phyloP scores from a whole-genome alignment of 169 alveolate genomes.

The Eimeria brunetti region DNA sequence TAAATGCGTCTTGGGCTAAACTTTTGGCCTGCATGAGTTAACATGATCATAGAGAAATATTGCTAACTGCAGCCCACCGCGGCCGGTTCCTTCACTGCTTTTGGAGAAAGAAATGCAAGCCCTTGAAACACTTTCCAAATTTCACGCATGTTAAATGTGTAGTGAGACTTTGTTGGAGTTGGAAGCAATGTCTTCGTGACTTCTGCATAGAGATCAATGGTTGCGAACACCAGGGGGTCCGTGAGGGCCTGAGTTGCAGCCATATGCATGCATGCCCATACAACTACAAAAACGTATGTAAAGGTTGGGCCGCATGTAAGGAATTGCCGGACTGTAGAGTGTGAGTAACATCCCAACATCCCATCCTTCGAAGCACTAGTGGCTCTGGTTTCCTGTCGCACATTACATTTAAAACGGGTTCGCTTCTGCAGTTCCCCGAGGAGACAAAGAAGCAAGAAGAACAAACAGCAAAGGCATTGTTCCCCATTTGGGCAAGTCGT shows the following conservation, averaged over 20 bases:
- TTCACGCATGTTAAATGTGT: constrained; percentile 97
- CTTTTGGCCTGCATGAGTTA: not conserved
- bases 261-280: not conserved
- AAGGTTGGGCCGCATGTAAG: no score
- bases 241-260: constrained; percentile 76
- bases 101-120: constrained; percentile 91
- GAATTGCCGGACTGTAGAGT: not conserved
- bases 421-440: not conserved
- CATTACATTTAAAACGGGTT: not conserved
- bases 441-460: not conserved
- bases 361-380: not conserved
- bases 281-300: not conserved
- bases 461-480: not conserved
- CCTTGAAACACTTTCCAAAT: constrained; percentile 96
- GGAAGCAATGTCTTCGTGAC: constrained; percentile 93
- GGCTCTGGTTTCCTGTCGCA: not conserved
- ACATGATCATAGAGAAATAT: not conserved
- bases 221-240: constrained; percentile 87
- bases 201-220: constrained; percentile 89
- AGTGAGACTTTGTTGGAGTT: constrained; percentile 96
- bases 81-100: constrained; percentile 79
- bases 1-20: not conserved
- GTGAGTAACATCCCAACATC: not conserved
- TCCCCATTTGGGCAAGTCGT: not conserved
- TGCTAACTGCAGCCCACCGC: constrained; percentile 23